Conservation (phyloP, 2,329 filamentous ascomycete genomes). For the Pseudogymnoascus sp. region DNA sequence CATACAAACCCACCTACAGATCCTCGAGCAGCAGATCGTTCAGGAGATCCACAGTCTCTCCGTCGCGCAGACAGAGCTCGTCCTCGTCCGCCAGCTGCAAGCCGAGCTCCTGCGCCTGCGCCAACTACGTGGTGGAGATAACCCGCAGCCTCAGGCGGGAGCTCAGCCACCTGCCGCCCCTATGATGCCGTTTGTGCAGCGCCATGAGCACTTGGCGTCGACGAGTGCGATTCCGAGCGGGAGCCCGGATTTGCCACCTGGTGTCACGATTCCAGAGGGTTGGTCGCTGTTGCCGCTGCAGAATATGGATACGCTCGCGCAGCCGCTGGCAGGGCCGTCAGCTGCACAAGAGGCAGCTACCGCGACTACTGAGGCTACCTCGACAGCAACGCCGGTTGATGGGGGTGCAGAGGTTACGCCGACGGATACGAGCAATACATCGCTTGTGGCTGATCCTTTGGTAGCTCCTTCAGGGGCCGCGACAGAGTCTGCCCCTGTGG, state of each 20-base stretch:
- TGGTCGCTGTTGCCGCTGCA: conserved; percentile 59
- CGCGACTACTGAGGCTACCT: neutral
- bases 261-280: conserved; percentile 55
- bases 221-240: conserved; percentile 49
- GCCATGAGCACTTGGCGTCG: conserved; percentile 41
- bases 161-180: conserved; percentile 12
- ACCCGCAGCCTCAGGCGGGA: conserved; percentile 11
- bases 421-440: neutral
- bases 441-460: neutral
- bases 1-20: conserved; percentile 53
- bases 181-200: conserved; percentile 26
- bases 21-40: conserved; percentile 61
- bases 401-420: neutral
- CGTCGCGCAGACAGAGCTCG: conserved; percentile 58
- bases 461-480: neutral
- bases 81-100: conserved; percentile 59
- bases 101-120: conserved; percentile 43
- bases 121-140: neutral
- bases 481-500: neutral
- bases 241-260: conserved; percentile 54
- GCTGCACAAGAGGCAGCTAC: neutral
- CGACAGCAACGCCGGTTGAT: neutral
- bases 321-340: conserved; percentile 15
- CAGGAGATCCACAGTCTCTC: conserved; percentile 59
- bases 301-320: conserved; percentile 29